Evolutionary conservation across 1,284 basidiomycete genomes (phyloP).

Genomic region (Tremellales sp.): DNA sequence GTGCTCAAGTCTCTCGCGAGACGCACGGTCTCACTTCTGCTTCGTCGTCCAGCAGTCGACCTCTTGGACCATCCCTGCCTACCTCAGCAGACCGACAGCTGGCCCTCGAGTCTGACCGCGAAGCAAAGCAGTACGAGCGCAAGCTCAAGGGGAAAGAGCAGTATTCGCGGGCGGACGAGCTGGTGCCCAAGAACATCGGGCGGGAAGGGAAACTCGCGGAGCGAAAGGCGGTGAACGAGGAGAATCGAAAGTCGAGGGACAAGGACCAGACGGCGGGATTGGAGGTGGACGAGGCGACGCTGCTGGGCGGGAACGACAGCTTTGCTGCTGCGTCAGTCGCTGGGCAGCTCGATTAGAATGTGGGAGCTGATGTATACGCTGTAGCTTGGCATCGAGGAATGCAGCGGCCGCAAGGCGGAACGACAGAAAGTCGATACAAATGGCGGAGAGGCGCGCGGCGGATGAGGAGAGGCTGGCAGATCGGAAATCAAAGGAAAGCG

Average conservation of each 20-base stretch:
- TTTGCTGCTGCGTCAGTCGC: slow-evolving; percentile 44
- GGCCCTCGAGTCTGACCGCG: slow-evolving; percentile 31
- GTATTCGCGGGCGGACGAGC: slow-evolving; percentile 38
- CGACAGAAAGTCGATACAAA: slow-evolving; percentile 29
- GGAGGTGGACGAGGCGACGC: slow-evolving; percentile 43
- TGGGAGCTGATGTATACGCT: not conserved
- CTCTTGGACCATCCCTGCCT: slow-evolving; percentile 26
- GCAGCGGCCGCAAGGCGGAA: slow-evolving; percentile 32
- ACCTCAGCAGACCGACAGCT: slow-evolving; percentile 39
- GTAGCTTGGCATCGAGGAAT: slow-evolving; percentile 38
- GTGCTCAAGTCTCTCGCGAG: slow-evolving; percentile 11
- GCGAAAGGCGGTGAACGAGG: slow-evolving; percentile 39
- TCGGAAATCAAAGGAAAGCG: slow-evolving; percentile 39
- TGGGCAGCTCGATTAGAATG: not conserved
- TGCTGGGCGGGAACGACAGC: slow-evolving; percentile 41
- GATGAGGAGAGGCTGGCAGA: slow-evolving; percentile 40
- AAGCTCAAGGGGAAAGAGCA: slow-evolving; percentile 21
- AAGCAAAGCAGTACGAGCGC: slow-evolving; percentile 24
- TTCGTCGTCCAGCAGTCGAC: slow-evolving; percentile 1
- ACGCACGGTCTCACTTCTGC: slow-evolving; percentile 5
- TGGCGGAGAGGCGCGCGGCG: slow-evolving; percentile 32
- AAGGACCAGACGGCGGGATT: slow-evolving; percentile 40
- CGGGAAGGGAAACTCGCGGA: slow-evolving; percentile 47
- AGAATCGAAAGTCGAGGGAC: slow-evolving; percentile 42
- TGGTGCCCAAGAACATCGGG: slow-evolving; percentile 26